A percentile compares a stretch with the other conserved stretches of the same genome.
These are phyloP conservation scores for Helicocarpus griseus DNA, from an alignment of 2,329 filamentous ascomycete genomes.

Conservation along the genomic window DNA sequence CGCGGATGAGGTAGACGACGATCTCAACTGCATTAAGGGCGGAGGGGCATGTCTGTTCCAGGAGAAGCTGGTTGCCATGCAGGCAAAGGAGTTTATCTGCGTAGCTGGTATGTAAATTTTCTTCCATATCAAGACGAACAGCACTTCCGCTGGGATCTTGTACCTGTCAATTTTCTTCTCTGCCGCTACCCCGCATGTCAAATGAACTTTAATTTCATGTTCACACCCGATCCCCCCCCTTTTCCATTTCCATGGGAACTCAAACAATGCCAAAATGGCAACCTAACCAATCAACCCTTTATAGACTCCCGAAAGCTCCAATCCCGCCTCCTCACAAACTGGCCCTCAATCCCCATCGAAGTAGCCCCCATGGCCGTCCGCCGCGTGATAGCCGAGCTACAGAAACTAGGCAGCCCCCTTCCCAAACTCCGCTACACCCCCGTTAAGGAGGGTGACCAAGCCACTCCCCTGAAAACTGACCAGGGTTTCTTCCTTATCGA, in stretches of 20 bases:
- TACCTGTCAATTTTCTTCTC: neutral
- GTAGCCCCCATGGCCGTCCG: constrained; percentile 76
- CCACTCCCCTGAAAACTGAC: constrained; percentile 63
- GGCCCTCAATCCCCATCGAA: constrained; percentile 86
- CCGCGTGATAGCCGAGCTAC: constrained; percentile 64
- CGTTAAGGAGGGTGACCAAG: constrained; percentile 57
- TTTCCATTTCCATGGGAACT: neutral
- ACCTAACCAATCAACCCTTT: constrained; percentile 1
- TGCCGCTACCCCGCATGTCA: neutral
- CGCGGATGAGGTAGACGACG: constrained; percentile 90
- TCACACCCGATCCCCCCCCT: neutral
- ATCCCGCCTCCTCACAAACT: constrained; percentile 59
- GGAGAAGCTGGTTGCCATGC: constrained; percentile 87
- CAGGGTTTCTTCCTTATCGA: constrained; percentile 87
- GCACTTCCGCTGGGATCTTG: neutral
- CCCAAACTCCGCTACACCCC: constrained; percentile 64
- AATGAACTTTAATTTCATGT: no score
- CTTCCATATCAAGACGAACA: neutral
- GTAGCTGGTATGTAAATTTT: constrained; percentile 56
- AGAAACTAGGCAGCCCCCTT: constrained; percentile 59
- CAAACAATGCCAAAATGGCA: neutral
- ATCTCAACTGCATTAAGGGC: constrained; percentile 95
- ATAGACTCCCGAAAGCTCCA: constrained; percentile 85
- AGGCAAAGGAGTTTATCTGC: constrained; percentile 76
- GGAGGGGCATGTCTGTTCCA: constrained; percentile 96